A percentile compares a stretch with the other conserved stretches of the same genome.
Evolutionary conservation across 2,329 filamentous ascomycete species (phyloP).

Genomic region (Fusarium tricinctum): DNA sequence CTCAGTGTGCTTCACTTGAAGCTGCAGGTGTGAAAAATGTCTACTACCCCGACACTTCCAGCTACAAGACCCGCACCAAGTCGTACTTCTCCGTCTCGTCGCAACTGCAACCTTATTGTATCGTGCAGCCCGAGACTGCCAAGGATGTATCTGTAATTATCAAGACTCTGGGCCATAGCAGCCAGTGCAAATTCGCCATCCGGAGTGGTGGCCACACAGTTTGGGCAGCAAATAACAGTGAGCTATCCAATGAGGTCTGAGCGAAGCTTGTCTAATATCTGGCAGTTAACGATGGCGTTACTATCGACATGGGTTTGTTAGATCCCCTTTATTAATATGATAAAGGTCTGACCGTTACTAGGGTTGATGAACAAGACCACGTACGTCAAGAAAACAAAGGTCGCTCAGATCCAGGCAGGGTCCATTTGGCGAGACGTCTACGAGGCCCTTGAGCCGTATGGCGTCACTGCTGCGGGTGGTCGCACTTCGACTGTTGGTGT

Average conservation of each 20-base stretch:
- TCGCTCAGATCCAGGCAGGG: conserved; percentile 18
- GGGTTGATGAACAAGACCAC: conserved; percentile 29
- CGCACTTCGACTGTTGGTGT: conserved; percentile 43
- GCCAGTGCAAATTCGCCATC: conserved; percentile 19
- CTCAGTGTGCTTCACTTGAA: conserved; percentile 29
- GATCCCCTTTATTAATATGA: neutral
- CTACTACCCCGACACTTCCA: conserved; percentile 16
- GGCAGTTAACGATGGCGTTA: conserved; percentile 23
- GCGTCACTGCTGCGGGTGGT: conserved; percentile 21
- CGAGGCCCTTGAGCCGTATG: conserved; percentile 8
- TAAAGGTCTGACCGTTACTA: neutral
- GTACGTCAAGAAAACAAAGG: conserved; percentile 17
- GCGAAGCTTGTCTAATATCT: conserved; percentile 5
- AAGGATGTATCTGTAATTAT: conserved; percentile 44
- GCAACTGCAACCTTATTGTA: conserved; percentile 43
- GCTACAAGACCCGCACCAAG: conserved; percentile 35
- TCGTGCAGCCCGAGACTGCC: conserved; percentile 43
- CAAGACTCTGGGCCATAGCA: conserved; percentile 1
- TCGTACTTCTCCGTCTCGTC: conserved; percentile 48
- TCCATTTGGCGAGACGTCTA: conserved; percentile 26
- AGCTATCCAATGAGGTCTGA: neutral
- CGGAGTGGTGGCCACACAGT: conserved; percentile 25
- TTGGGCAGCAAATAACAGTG: conserved; percentile 28
- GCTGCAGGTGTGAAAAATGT: conserved; percentile 30
- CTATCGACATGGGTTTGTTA: conserved; percentile 19